phyloP scores from a whole-genome alignment of 306 rosid genomes.

The Acmispon strigosus region DNA sequence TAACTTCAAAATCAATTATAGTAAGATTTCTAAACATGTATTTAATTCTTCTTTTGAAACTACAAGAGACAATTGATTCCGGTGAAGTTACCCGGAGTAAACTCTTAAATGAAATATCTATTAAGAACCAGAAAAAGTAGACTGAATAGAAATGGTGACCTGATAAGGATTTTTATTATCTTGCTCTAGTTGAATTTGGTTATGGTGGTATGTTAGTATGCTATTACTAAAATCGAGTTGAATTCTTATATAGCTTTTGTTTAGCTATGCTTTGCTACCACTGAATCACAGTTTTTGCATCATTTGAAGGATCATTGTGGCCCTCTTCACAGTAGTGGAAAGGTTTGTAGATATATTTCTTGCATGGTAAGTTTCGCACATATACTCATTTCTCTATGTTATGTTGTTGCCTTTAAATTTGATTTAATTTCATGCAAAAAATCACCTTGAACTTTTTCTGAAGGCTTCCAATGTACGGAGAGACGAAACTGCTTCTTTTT shows the following conservation, averaged over 20 bases:
- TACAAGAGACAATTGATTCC: not conserved
- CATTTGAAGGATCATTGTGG: constrained; percentile 76
- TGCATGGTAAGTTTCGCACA: constrained; percentile 45
- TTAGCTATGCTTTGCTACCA: not conserved
- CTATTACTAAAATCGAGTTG: not conserved
- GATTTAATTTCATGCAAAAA: not conserved
- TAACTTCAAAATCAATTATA: too few relatives aligned
- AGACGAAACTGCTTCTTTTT: constrained; percentile 57
- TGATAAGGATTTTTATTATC: not conserved
- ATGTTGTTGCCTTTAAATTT: not conserved
- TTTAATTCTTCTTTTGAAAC: too few relatives aligned
- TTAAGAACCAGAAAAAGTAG: too few relatives aligned
- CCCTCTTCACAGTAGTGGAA: constrained; percentile 59
- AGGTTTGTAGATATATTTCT: constrained; percentile 55
- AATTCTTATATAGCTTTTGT: not conserved
- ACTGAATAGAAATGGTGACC: not conserved
- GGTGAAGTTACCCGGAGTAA: too few relatives aligned
- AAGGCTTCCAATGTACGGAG: constrained; percentile 93
- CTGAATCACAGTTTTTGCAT: not conserved
- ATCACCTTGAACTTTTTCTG: constrained; percentile 10
- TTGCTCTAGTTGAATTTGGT: not conserved
- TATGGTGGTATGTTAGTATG: not conserved
- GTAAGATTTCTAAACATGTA: too few relatives aligned
- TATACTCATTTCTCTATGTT: not conserved
- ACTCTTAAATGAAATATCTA: too few relatives aligned